Base-by-base conservation (phyloP, 1,284 basidiomycete genomes). In the Ustilago crameri region DNA sequence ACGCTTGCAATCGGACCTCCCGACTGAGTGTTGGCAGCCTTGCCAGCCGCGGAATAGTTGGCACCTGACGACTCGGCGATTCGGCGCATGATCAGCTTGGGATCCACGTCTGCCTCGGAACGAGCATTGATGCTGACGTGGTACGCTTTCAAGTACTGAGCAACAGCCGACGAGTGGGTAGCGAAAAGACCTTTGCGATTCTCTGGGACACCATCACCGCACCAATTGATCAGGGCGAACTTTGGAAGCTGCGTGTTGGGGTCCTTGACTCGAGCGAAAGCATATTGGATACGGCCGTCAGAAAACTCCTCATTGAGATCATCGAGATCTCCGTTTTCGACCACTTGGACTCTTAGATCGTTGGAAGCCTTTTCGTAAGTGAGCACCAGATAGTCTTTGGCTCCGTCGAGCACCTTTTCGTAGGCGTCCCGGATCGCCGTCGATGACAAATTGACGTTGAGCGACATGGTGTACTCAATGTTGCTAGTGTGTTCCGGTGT, bases 281-380 rank as follows among this genome's bases (percentile, higher is more conserved):
- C 95, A 82, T 95, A 98, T 85, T 97, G 93, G 55, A 97, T 94
- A 75, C 93, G 87, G 65, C 93, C 95, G 83, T 97, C 94, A 42
- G 90, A 91, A 84, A 97, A 97, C 84, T 96, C 94, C 70, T 97
- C 95, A 79, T 91, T 88, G 18, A 97, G 86, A 80, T 95, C 94
- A 69, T 95, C 93, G 12, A 98, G 87, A 0, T 93, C 93, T 47
- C 80, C 81, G 7, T 78, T 72, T 15, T 66, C 77, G 2, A 90
- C 91, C 1, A 87, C 87, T 83, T 95, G 92, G 10, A 96, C 91
- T 79, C 93, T 93, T 60, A 97, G 87, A 84, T 96, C 93, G 81
- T 95, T 95, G 3, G 90, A 89, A 2, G 89, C 90, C 78, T 90
- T 91, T 81, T 93, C 91, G 79, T 93, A 93, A 0, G 91, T 90